Evolutionary conservation across 2,329 filamentous ascomycete genomes (phyloP).

Genomic region (Lecanosticta acicola): DNA sequence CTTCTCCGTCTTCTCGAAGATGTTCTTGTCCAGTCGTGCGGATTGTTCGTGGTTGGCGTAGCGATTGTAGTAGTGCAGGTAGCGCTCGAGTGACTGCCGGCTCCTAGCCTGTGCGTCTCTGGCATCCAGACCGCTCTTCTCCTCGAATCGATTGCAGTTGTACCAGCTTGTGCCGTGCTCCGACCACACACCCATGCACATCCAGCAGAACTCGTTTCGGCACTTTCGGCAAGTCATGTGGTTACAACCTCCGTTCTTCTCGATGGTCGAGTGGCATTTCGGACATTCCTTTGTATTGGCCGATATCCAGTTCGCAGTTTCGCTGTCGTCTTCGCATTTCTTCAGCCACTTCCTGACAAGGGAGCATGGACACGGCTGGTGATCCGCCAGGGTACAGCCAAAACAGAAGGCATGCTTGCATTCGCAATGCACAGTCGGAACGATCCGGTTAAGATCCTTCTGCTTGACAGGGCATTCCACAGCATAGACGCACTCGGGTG

Average conservation of each 20-base stretch:
- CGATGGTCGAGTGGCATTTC: conserved; percentile 91
- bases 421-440: conserved; percentile 81
- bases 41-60: conserved; percentile 99
- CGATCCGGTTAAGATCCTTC: conserved; percentile 75
- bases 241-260: conserved; percentile 97
- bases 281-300: conserved; percentile 98
- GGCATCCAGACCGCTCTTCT: conserved; percentile 87
- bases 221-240: conserved; percentile 98
- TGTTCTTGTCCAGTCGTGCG: conserved; percentile 91
- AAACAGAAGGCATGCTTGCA: conserved; percentile 93
- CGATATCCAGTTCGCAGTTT: conserved; percentile 99
- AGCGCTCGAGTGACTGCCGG: conserved; percentile 85
- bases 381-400: conserved; percentile 81
- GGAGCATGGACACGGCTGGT: conserved; percentile 86
- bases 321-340: conserved; percentile 96
- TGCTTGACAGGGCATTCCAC: conserved; percentile 83
- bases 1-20: conserved; percentile 93
- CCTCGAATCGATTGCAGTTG: conserved; percentile 96
- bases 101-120: conserved; percentile 88
- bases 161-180: conserved; percentile 99
- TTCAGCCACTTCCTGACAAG: conserved; percentile 94
- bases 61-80: conserved; percentile 97
- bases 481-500: conserved; percentile 92
- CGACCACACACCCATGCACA: conserved; percentile 99
- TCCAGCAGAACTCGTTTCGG: conserved; percentile 97